Base-by-base conservation (phyloP, 768 basidiomycete species). In the Mycena haematopus region DNA sequence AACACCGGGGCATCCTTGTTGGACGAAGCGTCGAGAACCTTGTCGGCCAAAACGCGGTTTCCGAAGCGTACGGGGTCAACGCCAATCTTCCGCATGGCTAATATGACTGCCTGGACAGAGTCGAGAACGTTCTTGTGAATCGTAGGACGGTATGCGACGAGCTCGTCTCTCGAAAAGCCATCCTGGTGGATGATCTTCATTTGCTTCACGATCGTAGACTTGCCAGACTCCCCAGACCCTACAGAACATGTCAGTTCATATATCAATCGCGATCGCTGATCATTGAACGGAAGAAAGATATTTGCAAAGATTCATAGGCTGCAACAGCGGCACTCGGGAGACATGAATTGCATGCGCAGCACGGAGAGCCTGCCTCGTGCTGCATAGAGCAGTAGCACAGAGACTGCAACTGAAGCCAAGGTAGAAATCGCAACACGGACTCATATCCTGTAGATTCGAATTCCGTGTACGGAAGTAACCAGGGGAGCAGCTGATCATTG, bases 121-220 rank as follows among this genome's bases (percentile, higher is more conserved):
- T 98, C 96, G 63, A 96, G 80, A 5, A 96, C 87, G 74, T 96
- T 92, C 69, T 87, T 87, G 77, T 90, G 94, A 51, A 99, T 88
- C 31, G 89, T 88, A 0, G 88, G 84, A 21, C 90, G 82, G 78
- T 86, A 96, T 3, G 86, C 82, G 62, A 88, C 80, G 27, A 94
- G 85, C 73, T 97, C 95, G 0, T 90, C 84, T 9, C 77, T 75
- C 2, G 88, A 85, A 77, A 95, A 99, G 14, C 96, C 96, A 64
- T 89, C 87, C 74, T 96, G 92, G 74, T 99, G 92, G 52, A 98
- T 95, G 60, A 98, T 96, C 82, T 96, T 97, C 95, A 99, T 97
- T 76, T 99, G 96, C 74, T 99, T 98, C 36, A 97, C 95, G 66
- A 99, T 94, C 0, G 96, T 99, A 5, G 87, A 89, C 78, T 98